Evolutionary conservation across 2,329 filamentous ascomycete genomes (phyloP).

Genomic region (Zalaria obscura): DNA sequence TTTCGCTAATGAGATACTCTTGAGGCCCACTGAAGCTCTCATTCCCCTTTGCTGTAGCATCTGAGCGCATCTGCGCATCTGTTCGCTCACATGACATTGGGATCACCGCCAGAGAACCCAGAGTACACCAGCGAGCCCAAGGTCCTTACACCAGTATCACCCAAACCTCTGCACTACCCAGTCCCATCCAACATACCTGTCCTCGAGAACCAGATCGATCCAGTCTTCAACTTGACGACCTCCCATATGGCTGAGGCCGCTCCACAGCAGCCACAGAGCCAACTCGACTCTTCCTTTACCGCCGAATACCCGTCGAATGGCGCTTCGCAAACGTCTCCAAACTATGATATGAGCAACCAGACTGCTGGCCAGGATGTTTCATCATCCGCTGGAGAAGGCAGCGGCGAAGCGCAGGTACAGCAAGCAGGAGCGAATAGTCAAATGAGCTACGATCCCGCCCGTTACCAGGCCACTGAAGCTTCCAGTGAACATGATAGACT

Average conservation of each 20-base stretch:
- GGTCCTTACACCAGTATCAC: constrained; percentile 51
- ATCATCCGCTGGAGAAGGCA: neutral
- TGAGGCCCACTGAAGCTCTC: neutral
- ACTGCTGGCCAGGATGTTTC: no score
- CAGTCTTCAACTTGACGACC: constrained; percentile 50
- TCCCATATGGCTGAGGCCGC: constrained; percentile 3
- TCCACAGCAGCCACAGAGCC: neutral
- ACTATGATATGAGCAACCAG: no score
- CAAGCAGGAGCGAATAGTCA: constrained; percentile 3
- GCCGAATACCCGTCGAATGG: no score
- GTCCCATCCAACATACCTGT: constrained; percentile 57
- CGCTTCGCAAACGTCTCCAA: no score
- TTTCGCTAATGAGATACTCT: no score
- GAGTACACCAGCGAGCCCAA: constrained; percentile 48
- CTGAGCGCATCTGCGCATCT: constrained; percentile 16
- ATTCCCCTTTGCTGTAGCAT: constrained; percentile 22
- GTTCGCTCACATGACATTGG: constrained; percentile 39
- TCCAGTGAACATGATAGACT: neutral
- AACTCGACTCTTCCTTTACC: neutral
- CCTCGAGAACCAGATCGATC: constrained; percentile 58
- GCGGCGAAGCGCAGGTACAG: neutral
- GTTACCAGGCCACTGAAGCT: constrained; percentile 8
- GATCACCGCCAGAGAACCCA: constrained; percentile 37
- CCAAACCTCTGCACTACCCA: constrained; percentile 53
- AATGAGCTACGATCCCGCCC: neutral